Evolutionary conservation across 148 eudicot genomes (phyloP).

Genomic region (Rhododendron molle): DNA sequence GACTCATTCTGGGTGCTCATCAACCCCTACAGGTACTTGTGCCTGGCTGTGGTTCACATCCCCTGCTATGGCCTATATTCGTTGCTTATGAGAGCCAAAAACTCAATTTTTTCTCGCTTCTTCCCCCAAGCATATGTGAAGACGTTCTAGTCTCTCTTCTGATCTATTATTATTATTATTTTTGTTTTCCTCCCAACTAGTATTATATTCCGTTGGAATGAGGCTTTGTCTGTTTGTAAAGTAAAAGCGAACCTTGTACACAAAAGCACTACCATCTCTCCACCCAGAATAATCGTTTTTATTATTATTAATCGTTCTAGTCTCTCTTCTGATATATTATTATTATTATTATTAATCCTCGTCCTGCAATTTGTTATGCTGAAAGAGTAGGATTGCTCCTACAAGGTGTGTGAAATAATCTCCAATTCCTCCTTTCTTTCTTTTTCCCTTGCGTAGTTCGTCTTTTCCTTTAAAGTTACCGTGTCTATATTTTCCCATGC

Average conservation of each 20-base stretch:
- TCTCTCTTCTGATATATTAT: too few relatives aligned
- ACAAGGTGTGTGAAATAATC: background rate
- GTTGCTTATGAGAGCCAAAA: conserved; percentile 40
- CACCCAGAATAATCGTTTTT: background rate
- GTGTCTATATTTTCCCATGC: background rate
- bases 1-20: background rate
- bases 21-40: conserved; percentile 36
- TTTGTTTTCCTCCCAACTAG: background rate
- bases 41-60: conserved; percentile 48
- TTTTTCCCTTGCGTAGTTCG: background rate
- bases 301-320: too few relatives aligned
- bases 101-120: conserved; percentile 32
- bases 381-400: background rate
- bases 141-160: conserved; percentile 14
- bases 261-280: background rate
- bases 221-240: background rate
- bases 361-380: background rate
- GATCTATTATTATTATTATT: background rate
- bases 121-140: conserved; percentile 43
- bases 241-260: background rate
- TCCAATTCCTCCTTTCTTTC: background rate
- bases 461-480: background rate
- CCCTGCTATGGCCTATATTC: conserved; percentile 61
- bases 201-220: background rate
- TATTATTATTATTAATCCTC: too few relatives aligned